Evolutionary conservation across 2,329 filamentous ascomycete genomes (phyloP), one percentile per base, ranked within the genome.

Genomic region (Xenosphaeropsis pyriputrescens): DNA sequence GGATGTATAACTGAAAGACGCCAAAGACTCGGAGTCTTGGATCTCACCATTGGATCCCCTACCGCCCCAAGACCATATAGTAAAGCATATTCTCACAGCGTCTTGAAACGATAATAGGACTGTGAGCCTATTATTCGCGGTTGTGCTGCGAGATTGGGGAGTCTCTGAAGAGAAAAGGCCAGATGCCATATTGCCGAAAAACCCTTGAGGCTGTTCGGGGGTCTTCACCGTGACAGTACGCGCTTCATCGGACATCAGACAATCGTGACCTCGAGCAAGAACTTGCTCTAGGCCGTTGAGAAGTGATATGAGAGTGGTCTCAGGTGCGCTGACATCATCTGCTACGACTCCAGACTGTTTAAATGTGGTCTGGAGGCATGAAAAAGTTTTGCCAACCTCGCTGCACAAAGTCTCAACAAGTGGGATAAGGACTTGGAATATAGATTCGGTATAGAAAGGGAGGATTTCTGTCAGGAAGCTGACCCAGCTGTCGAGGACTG

Each of bases 21-120:
- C 84, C 5, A 68, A 68, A 13, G 80, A 89, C 19, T 70, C 68
- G 1, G 63, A 53, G 52, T 93, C 82, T 39, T 80, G 73, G 16
- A 62, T 59, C 6, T 56, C 57, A 14, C 67, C 61, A 49, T 79
- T 76, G 18, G 64, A 64, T 2, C 70, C 70, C 51, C 79, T 74
- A 5, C 82, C 71, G 12, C 72, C 85, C 89, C 91, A 98, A 1
- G 84, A 83, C 91, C 93, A 98, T 37, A 98, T 94, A 11, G 69
- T 75, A 54, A 93, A 93, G 57, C 88, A 94, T 36, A 93, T 83
- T 17, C 85, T 76, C 41, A 96, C 85, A 1, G 88, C 85, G 55
- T 98, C 93, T 57, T 96, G 89, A 54, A 98, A 94, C 9, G 88
- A 93, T n/a, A 98, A 67, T 32, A 95, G 68, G 15, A 98, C 89